Evolutionary conservation across 1,284 basidiomycete genomes (phyloP).

Genomic region (Caloboletus firmus): DNA sequence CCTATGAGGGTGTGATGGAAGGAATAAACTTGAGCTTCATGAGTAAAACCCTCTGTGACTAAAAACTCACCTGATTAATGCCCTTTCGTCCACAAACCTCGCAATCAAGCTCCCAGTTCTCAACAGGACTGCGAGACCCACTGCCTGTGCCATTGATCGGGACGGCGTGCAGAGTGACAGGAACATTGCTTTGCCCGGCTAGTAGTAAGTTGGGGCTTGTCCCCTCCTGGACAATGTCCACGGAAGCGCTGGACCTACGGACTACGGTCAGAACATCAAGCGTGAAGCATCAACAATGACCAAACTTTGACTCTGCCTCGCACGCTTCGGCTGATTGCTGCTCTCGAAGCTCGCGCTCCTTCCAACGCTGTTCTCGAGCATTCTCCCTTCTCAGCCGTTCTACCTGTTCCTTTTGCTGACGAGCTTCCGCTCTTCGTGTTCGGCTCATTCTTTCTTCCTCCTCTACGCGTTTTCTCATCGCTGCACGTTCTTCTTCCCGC

Average conservation of each 20-base stretch:
- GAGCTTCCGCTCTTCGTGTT: constrained; percentile 59
- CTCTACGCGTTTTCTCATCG: constrained; percentile 55
- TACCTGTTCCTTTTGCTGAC: constrained; percentile 63
- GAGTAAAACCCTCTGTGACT: not conserved
- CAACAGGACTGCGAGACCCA: constrained; percentile 50
- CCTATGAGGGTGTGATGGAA: constrained; percentile 42
- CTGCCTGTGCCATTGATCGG: constrained; percentile 37
- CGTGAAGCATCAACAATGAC: not conserved
- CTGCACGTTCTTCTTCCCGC: constrained; percentile 63
- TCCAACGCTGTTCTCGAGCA: constrained; percentile 52
- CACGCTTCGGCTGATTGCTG: constrained; percentile 13
- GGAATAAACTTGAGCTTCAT: not conserved
- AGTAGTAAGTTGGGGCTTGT: not conserved
- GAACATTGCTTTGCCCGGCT: constrained; percentile 4
- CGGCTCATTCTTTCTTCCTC: constrained; percentile 66
- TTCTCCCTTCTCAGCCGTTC: constrained; percentile 58
- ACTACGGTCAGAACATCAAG: constrained; percentile 17
- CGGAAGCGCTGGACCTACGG: constrained; percentile 14
- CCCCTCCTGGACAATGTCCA: constrained; percentile 3
- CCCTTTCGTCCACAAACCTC: constrained; percentile 75
- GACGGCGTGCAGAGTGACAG: not conserved
- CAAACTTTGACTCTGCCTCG: constrained; percentile 17
- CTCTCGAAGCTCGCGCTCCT: constrained; percentile 47
- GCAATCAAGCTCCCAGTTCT: constrained; percentile 82
- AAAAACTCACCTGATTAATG: constrained; percentile 60